A percentile compares a stretch with the other conserved stretches of the same genome.
These are phyloP conservation scores for Ballota nigra DNA, from an alignment of 257 asterid genomes.

Conservation along the genomic window DNA sequence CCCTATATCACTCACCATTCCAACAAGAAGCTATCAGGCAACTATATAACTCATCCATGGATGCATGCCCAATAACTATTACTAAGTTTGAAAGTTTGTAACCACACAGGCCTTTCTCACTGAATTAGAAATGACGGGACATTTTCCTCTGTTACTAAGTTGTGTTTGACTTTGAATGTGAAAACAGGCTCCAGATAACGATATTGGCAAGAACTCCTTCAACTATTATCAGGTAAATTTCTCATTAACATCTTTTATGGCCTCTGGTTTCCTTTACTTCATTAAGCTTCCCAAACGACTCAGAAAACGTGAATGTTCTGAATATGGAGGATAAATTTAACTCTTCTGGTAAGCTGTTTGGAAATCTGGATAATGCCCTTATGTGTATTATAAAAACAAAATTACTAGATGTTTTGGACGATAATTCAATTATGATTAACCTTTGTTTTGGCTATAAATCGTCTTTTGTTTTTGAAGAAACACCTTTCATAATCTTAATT, in stretches of 20 bases:
- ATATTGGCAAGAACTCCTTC: constrained; percentile 86
- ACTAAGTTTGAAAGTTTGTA: neutral
- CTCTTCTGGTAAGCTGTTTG: neutral
- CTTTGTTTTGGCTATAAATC: neutral
- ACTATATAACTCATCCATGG: neutral
- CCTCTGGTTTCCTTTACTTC: constrained; percentile 4
- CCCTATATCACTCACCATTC: neutral
- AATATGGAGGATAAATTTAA: neutral
- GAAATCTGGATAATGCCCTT: neutral
- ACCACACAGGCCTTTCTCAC: neutral
- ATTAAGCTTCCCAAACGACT: neutral
- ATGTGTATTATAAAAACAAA: neutral
- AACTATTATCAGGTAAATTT: constrained; percentile 75
- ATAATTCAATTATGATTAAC: neutral
- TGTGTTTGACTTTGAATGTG: constrained; percentile 14
- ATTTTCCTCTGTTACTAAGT: constrained; percentile 11
- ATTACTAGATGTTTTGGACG: neutral
- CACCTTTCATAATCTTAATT: neutral
- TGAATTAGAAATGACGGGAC: neutral
- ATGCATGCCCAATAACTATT: neutral
- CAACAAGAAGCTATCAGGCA: constrained; percentile 1
- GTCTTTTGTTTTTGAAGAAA: neutral
- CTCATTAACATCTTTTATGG: neutral
- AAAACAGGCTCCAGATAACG: constrained; percentile 84
- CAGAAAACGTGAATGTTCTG: neutral